These are phyloP conservation scores for Fusarium sp. DNA, from an alignment of 2,329 filamentous ascomycete genomes.

Conservation along the genomic window DNA sequence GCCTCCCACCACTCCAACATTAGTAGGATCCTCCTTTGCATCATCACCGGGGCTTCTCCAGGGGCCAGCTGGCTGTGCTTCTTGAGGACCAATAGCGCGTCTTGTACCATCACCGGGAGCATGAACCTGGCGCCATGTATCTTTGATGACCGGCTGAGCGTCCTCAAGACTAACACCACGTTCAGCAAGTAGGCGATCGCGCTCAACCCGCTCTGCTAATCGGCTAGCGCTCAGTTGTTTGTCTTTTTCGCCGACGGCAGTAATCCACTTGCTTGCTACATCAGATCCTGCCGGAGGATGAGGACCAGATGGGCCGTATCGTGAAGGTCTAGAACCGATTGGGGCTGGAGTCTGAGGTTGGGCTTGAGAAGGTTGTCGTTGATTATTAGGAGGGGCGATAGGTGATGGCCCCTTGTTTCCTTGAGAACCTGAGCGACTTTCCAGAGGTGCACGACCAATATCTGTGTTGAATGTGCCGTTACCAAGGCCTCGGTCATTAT, in stretches of 20 bases:
- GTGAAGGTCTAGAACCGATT: conserved; percentile 46
- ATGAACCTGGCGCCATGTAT: conserved; percentile 62
- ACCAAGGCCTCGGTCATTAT: conserved; percentile 75
- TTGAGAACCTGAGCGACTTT: conserved; percentile 49
- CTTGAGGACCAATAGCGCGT: conserved; percentile 37
- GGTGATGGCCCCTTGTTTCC: conserved; percentile 55
- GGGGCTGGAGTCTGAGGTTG: conserved; percentile 45
- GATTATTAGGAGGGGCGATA: conserved; percentile 50
- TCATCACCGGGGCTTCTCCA: conserved; percentile 48
- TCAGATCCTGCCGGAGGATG: conserved; percentile 46
- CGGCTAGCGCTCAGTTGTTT: conserved; percentile 53
- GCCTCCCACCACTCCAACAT: conserved; percentile 43
- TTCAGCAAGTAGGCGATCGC: conserved; percentile 55
- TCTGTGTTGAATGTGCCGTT: conserved; percentile 80
- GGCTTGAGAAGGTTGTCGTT: conserved; percentile 39
- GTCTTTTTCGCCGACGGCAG: conserved; percentile 57
- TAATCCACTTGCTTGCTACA: conserved; percentile 54
- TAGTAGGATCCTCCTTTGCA: conserved; percentile 37
- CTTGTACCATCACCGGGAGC: conserved; percentile 50
- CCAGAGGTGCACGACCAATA: conserved; percentile 56
- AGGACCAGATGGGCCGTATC: conserved; percentile 42
- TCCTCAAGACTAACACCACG: conserved; percentile 57
- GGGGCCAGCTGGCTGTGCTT: conserved; percentile 40
- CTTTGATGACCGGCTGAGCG: conserved; percentile 59
- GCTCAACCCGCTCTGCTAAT: conserved; percentile 51